Evolutionary conservation across 1,284 basidiomycete species (phyloP), one percentile per base, ranked within the genome.

Genomic region (Leccinum angustisporum): DNA sequence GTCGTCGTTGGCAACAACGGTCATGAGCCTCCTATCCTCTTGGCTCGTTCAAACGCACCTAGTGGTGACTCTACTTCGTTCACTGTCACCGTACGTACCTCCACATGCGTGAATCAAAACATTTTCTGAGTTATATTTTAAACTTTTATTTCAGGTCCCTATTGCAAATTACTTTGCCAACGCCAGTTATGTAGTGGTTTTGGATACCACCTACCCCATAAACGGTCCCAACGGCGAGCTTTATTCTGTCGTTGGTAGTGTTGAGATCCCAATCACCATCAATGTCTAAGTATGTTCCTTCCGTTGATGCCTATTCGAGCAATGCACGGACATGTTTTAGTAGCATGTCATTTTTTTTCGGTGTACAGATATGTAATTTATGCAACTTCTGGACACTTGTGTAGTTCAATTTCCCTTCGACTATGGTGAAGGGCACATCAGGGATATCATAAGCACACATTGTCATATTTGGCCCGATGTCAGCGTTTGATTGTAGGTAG

Each of bases 1-100:
- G 75, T 75, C 14, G 64, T 73, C 4, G 56, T 40, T 33, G 70
- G 73, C 53, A 74, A 74, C 66, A 74, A 70, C 25, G 72, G 75
- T 14, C 2, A 70, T 38, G 75, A 74, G 30, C 70, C 75, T 38
- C 69, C 69, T 4, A 70, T 77, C 61, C 71, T 74, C 36, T 56
- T 74, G 51, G 58, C 61, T n/a, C 72, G 74, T 57, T 62, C 61
- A 16, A 66, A 52, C 7, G 51, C 51, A 30, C 51, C 51, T 25
- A 50, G 48, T 16, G 16, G 16, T 25, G 21, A 25, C 16, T 25
- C 25, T 30, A 31, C 9, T 25, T 52, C 51, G 16, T n/a, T 52
- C 25, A 52, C 30, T 10, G 30, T 52, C 30, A 31, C 51, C 16
- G 51, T 52, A 30, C 14, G 51, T 31, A 11, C 6, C 5, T 18